Percentiles rank a stretch among this genome's conserved stretches.
Conservation (phyloP, 1,284 basidiomycete species). For the Tilletiopsis washingtonensis region DNA sequence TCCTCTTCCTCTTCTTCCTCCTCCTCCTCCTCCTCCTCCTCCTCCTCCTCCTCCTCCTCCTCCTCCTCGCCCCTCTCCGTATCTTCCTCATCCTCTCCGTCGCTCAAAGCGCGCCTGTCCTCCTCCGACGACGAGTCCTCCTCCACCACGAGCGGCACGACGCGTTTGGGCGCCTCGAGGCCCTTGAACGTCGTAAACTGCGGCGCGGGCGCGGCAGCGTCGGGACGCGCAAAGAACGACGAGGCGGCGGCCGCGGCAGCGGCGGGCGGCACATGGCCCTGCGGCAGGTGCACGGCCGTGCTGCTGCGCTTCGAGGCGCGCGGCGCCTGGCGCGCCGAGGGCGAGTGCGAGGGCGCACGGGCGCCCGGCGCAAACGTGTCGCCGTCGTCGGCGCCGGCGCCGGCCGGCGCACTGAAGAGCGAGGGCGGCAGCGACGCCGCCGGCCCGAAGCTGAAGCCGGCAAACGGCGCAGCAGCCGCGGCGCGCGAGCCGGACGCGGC, state of each 20-base stretch:
- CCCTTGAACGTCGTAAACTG: not conserved
- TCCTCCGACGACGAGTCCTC: not conserved
- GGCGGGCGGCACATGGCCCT: not conserved
- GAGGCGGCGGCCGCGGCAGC: not conserved
- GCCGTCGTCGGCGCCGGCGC: not conserved
- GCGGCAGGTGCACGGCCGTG: not conserved
- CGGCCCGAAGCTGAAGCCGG: too few relatives aligned
- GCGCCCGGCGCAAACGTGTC: not conserved
- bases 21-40: not conserved
- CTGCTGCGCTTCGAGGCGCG: too few relatives aligned
- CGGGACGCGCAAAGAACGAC: not conserved
- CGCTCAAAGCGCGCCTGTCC: not conserved
- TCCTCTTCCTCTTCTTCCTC: slow-evolving; percentile 4
- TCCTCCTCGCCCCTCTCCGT: not conserved
- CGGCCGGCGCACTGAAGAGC: not conserved
- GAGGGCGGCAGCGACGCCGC: too few relatives aligned
- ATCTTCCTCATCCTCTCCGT: not conserved
- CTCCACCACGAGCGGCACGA: not conserved
- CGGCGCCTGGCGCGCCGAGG: not conserved
- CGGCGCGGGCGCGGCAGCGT: not conserved
- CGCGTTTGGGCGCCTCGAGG: not conserved
- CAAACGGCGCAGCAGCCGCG: too few relatives aligned
- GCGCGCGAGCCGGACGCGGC: too few relatives aligned
- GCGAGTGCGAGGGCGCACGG: not conserved
- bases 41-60: not conserved